A percentile compares a stretch with the other conserved stretches of the same genome.
Evolutionary conservation across 352 stramenopile species (phyloP).

Genomic region (Phytopythium oedochilum): DNA sequence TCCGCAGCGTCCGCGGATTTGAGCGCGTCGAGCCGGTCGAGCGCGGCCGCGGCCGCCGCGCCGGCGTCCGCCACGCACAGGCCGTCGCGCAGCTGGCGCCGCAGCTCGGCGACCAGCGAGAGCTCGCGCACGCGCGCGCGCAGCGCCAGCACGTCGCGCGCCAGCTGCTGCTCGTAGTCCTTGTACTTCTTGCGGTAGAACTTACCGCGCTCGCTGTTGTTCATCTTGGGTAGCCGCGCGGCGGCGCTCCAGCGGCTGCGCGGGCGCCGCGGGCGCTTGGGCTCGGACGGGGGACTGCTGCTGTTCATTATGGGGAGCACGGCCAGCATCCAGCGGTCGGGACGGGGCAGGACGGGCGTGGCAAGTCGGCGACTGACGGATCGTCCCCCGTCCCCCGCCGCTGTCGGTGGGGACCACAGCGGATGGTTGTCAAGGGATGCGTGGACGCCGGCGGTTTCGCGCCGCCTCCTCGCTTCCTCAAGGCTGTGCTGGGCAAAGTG

Average conservation of each 20-base stretch:
- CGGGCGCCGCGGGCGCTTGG: background rate
- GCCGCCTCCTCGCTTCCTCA: too few species aligned
- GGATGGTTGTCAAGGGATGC: too few species aligned
- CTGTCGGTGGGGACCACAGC: too few species aligned
- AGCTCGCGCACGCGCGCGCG: slow-evolving; percentile 34
- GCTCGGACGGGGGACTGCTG: too few species aligned
- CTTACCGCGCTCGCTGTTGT: slow-evolving; percentile 62
- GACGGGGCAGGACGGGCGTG: too few species aligned
- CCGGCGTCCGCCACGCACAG: background rate
- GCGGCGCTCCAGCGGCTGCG: slow-evolving; percentile 5
- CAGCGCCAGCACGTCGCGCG: slow-evolving; percentile 24
- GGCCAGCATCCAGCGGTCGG: too few species aligned
- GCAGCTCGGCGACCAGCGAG: slow-evolving; percentile 26
- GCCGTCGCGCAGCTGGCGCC: slow-evolving; percentile 14
- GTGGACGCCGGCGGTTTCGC: too few species aligned
- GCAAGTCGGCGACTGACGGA: too few species aligned
- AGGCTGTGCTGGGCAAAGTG: too few species aligned
- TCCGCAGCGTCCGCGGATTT: background rate
- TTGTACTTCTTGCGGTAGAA: slow-evolving; percentile 64
- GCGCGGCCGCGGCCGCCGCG: background rate
- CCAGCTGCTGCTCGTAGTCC: slow-evolving; percentile 40
- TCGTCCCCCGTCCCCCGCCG: too few species aligned
- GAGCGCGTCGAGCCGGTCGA: slow-evolving; percentile 1
- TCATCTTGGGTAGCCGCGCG: slow-evolving; percentile 54
- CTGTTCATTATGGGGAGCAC: too few species aligned